phyloP scores from a whole-genome alignment of 495 filamentous ascomycete genomes.

The Bryoglossum gracile region DNA sequence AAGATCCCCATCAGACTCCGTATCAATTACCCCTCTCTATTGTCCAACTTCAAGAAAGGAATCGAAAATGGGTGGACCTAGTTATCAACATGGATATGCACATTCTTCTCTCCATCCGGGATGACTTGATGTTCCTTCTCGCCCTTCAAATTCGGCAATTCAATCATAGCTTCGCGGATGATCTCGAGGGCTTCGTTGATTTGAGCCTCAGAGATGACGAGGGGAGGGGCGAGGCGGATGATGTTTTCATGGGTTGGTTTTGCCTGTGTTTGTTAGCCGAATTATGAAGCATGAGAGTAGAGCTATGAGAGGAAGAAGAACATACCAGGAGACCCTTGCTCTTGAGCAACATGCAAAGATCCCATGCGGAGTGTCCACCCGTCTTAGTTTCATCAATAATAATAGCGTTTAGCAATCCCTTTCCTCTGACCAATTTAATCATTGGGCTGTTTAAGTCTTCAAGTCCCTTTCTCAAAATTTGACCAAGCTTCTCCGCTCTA shows the following conservation, averaged over 20 bases:
- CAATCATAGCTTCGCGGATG: constrained; percentile 67
- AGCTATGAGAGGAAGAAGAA: background rate
- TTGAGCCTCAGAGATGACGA: constrained; percentile 81
- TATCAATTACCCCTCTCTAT: background rate
- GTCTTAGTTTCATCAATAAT: constrained; percentile 89
- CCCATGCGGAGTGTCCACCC: constrained; percentile 87
- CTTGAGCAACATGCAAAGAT: constrained; percentile 92
- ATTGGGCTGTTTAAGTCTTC: constrained; percentile 62
- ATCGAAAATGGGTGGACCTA: background rate
- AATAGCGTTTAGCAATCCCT: constrained; percentile 92
- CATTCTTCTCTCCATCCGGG: constrained; percentile 18
- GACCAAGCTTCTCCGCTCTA: constrained; percentile 70
- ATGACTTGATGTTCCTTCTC: constrained; percentile 19
- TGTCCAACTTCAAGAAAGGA: background rate
- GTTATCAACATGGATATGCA: too few species aligned
- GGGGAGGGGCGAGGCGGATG: constrained; percentile 84
- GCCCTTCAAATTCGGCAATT: constrained; percentile 38
- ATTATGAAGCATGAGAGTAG: background rate
- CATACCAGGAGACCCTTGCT: constrained; percentile 86
- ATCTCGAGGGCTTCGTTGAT: constrained; percentile 69
- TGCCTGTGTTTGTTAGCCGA: constrained; percentile 46
- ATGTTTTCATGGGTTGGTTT: constrained; percentile 99
- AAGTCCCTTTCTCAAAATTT: constrained; percentile 77
- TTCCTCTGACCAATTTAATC: constrained; percentile 79
- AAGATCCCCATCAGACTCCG: too few species aligned